Conservation (phyloP, 2,329 filamentous ascomycete species). For the Podosphaera xanthii region DNA sequence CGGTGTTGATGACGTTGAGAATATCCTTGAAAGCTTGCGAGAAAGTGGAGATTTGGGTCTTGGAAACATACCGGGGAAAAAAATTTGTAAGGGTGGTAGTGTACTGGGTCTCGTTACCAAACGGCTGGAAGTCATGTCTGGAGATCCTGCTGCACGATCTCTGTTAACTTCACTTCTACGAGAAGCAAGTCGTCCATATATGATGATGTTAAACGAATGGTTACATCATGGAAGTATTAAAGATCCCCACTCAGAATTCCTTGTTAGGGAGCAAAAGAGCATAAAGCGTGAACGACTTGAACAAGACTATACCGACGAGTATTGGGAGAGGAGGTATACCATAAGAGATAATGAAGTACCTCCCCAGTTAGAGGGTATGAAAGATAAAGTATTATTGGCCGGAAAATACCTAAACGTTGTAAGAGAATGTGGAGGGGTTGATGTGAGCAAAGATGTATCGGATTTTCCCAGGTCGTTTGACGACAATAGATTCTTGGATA, state of each 20-base stretch:
- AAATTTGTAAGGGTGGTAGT: conserved; percentile 88
- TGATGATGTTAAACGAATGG: conserved; percentile 98
- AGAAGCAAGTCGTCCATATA: conserved; percentile 82
- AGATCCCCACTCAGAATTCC: conserved; percentile 80
- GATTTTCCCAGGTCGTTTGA: conserved; percentile 87
- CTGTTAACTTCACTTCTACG: conserved; percentile 62
- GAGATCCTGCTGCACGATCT: conserved; percentile 68
- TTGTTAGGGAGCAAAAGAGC: conserved; percentile 89
- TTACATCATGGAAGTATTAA: conserved; percentile 87
- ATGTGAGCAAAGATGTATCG: conserved; percentile 68
- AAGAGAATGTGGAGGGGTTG: conserved; percentile 84
- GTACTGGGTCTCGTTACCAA: conserved; percentile 76
- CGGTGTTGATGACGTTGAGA: conserved; percentile 64
- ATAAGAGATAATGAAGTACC: conserved; percentile 79
- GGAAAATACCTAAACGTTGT: conserved; percentile 98
- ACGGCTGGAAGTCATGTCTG: conserved; percentile 70
- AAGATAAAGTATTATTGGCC: conserved; percentile 82
- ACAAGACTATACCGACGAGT: conserved; percentile 95
- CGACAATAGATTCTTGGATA: conserved; percentile 77
- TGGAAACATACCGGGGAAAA: conserved; percentile 62
- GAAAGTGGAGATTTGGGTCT: conserved; percentile 67
- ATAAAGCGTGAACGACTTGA: conserved; percentile 78
- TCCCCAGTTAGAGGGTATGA: conserved; percentile 72
- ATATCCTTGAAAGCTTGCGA: conserved; percentile 72
- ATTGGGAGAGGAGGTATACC: conserved; percentile 96